phyloP scores from a whole-genome alignment of 2,329 filamentous ascomycete genomes.

The Cladosporium sp. region DNA sequence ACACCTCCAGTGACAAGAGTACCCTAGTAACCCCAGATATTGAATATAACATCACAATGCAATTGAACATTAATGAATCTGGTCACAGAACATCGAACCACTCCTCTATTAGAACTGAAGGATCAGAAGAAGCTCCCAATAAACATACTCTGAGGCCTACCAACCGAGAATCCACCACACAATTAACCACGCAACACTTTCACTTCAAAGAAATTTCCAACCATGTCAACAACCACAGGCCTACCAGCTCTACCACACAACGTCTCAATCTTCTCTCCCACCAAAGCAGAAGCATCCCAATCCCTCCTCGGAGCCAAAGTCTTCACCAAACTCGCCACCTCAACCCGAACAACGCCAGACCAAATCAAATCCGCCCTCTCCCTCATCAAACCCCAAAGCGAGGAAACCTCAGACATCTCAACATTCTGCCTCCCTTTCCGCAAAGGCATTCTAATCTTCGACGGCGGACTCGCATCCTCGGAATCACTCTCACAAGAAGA shows the following conservation, averaged over 20 bases:
- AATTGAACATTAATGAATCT: no score
- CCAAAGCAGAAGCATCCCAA: background rate
- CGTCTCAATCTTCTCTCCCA: conserved; percentile 5
- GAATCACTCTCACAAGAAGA: background rate
- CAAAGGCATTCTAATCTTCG: conserved; percentile 7
- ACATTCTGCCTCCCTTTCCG: conserved; percentile 7
- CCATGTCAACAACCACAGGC: background rate
- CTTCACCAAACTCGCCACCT: conserved; percentile 1
- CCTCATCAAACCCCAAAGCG: background rate
- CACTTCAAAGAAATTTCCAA: background rate
- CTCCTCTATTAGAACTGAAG: no score
- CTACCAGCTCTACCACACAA: conserved; percentile 1
- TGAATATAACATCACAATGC: no score
- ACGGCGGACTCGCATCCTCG: background rate
- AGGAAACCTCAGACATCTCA: background rate
- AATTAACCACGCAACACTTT: no score
- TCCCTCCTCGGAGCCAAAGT: background rate
- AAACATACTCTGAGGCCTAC: no score
- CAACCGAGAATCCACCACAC: no score
- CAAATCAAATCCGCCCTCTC: background rate
- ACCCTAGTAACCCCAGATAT: no score
- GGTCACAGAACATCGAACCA: no score
- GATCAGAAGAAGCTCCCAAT: no score
- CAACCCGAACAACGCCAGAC: background rate
- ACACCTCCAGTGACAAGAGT: no score